Evolutionary conservation across 2,329 filamentous ascomycete genomes (phyloP), one percentile per base, ranked within the genome.

Genomic region (Coniochaeta pulveracea): DNA sequence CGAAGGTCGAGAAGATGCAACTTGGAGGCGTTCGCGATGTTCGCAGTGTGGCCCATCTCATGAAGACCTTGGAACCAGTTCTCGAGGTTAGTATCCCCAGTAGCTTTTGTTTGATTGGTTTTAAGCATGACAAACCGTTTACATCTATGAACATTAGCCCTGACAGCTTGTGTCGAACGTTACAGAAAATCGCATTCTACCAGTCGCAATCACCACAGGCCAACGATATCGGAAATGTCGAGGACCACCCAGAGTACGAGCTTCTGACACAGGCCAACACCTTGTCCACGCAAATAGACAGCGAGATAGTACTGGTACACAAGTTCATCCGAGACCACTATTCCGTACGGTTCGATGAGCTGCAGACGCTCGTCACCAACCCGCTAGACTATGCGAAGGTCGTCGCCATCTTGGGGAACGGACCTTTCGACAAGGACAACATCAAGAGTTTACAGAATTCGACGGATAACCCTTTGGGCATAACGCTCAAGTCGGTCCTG

Each of bases 321-420:
- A 98, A 98, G 60, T 93, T 85, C 56, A 85, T 95, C 38, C 76
- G 89, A 49, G 91, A 98, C 49, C 85, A 95, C 58, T 98, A 98
- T 61, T 94, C 88, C 8, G 71, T 82, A 12, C 76, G 89, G 39
- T 98, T 96, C 49, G 89, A 91, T 0, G 89, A 95, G 57, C 72
- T 98, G 25, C 91, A 98, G 56, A 72, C 72, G 14, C 72, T 98
- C 21, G 80, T 98, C 39, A 85, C 84, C 37, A 94, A 89, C 47
- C 86, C 91, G 2, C 69, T 96, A 33, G 85, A 95, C 52, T 98
- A 95, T 59, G 86, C 89, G 18, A 94, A 93, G 61, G 85, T 91
- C 0, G 91, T 96, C 7, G 79, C 85, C 4, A 93, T 96, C 43
- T 72, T 98, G 40, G 82, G 85, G 45, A 96, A 96, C 60, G 85